Percentiles rank a stretch among this genome's conserved stretches.
Conservation (phyloP, 176 grass and related monocot species). For the Carex pumila region DNA sequence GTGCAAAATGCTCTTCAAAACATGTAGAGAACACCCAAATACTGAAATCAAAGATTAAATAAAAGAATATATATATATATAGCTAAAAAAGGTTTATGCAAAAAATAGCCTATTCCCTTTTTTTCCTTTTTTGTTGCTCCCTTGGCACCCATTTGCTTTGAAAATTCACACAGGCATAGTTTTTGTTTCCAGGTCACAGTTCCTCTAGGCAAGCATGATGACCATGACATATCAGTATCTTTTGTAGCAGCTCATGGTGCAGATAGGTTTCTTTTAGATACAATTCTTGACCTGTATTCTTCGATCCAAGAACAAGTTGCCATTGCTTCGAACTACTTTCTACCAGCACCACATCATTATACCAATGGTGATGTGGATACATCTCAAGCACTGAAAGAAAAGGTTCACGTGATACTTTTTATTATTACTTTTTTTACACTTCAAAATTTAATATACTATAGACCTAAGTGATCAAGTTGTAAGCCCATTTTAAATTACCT, state of each 20-base stretch:
- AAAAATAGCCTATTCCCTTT: not conserved
- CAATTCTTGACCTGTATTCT: slow-evolving; percentile 57
- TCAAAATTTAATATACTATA: not conserved
- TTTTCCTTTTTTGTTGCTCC: not conserved
- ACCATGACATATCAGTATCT: slow-evolving; percentile 68
- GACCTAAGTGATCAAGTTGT: not conserved
- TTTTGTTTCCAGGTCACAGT: slow-evolving; percentile 60
- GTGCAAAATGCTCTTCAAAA: not conserved
- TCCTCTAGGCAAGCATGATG: slow-evolving; percentile 67
- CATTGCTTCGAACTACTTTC: slow-evolving; percentile 43
- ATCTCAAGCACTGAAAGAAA: slow-evolving; percentile 84
- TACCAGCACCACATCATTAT: slow-evolving; percentile 30
- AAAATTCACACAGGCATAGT: slow-evolving; percentile 3
- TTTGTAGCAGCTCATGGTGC: slow-evolving; percentile 76
- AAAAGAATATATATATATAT: no score
- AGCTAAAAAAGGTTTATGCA: no score
- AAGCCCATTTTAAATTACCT: not conserved
- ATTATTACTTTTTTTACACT: not conserved
- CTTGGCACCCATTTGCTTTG: not conserved
- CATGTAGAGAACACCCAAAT: no score
- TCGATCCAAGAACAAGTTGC: slow-evolving; percentile 64
- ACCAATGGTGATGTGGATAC: slow-evolving; percentile 44
- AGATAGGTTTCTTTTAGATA: slow-evolving; percentile 76
- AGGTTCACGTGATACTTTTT: slow-evolving; percentile 34
- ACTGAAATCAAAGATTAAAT: no score